These are phyloP conservation scores for Gaertneriomyces sp. DNA, from an alignment of 192 early-diverging fungal species.

Conservation along the genomic window DNA sequence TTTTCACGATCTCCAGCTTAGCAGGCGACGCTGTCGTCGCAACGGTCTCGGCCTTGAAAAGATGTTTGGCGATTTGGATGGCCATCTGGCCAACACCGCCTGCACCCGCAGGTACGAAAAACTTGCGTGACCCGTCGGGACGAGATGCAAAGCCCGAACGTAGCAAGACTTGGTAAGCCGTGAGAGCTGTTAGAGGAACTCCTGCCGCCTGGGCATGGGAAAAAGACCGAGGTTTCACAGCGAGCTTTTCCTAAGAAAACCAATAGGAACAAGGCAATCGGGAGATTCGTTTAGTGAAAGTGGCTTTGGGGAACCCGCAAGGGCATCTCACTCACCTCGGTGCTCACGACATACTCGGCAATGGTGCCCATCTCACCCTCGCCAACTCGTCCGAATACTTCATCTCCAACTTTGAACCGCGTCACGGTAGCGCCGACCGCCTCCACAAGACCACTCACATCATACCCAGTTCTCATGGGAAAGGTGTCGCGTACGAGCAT, in stretches of 20 bases:
- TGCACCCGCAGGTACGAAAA: constrained; percentile 54
- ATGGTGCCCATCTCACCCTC: constrained; percentile 32
- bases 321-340: constrained; percentile 1
- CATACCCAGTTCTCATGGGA: constrained; percentile 52
- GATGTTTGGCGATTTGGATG: constrained; percentile 42
- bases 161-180: constrained; percentile 38
- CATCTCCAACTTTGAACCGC: constrained; percentile 47
- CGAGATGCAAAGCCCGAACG: constrained; percentile 5
- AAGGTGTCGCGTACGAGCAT: constrained; percentile 18
- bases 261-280: no score
- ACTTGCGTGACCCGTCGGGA: constrained; percentile 9
- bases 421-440: constrained; percentile 32
- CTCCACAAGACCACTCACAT: constrained; percentile 49
- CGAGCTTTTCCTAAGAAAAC: constrained; percentile 22
- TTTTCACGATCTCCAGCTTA: constrained; percentile 40
- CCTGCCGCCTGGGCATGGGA: constrained; percentile 44
- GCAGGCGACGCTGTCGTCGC: constrained; percentile 48
- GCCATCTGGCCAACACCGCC: constrained; percentile 57
- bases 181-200: constrained; percentile 51
- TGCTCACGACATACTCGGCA: constrained; percentile 18
- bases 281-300: no score
- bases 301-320: background rate
- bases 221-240: constrained; percentile 31
- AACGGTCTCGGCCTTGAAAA: constrained; percentile 40
- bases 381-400: constrained; percentile 38